phyloP scores from a whole-genome alignment of 306 rosid species.

The Lathyrus oleraceus region DNA sequence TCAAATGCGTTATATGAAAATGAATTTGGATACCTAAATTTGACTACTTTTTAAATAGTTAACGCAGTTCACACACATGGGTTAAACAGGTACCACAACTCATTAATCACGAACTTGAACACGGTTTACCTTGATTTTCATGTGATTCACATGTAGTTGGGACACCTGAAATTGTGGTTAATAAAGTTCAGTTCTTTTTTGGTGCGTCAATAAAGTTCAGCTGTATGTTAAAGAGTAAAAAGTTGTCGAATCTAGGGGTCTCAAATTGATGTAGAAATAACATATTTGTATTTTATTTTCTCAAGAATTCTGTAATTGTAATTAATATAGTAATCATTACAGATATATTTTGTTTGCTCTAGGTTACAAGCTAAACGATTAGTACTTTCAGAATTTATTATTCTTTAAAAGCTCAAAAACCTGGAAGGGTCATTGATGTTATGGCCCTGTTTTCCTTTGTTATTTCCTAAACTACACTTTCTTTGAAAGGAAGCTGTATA shows the following conservation, averaged over 20 bases:
- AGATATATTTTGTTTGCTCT: not conserved
- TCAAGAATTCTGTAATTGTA: not conserved
- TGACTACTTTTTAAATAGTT: not conserved
- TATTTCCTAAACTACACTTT: not conserved
- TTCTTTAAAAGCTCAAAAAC: not conserved
- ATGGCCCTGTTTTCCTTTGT: constrained; percentile 15
- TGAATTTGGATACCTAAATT: not conserved
- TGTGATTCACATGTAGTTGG: not conserved
- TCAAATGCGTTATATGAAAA: not conserved
- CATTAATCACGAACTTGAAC: not conserved
- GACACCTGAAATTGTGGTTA: not conserved
- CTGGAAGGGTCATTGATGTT: not conserved
- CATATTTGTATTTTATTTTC: not conserved
- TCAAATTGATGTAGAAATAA: not conserved
- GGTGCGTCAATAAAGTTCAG: not conserved
- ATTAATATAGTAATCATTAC: not conserved
- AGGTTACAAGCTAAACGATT: not conserved
- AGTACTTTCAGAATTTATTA: not conserved
- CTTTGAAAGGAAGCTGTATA: not conserved
- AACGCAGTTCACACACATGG: not conserved
- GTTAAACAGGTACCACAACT: too few relatives aligned
- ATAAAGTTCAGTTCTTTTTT: not conserved
- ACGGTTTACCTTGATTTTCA: not conserved
- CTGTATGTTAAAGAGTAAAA: not conserved
- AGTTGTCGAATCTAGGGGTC: too few relatives aligned